Conservation (phyloP, 202 grass and related monocot genomes). For the Bolboschoenoplectus hybrid region DNA sequence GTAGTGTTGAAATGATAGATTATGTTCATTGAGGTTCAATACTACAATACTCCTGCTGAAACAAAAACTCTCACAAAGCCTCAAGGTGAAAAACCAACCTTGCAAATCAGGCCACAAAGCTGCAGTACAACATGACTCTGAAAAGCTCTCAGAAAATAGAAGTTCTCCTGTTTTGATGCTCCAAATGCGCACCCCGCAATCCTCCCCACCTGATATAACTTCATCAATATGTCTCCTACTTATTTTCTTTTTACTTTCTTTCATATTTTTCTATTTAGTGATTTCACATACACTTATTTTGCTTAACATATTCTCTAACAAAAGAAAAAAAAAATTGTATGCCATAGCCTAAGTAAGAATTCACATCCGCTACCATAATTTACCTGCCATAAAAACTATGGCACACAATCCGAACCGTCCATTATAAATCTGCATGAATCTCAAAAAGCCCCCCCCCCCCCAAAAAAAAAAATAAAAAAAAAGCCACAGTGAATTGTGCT, state of each 20-base stretch:
- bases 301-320: not conserved
- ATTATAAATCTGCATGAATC: no score
- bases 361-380: not conserved
- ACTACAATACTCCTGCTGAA: not conserved
- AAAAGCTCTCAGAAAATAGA: conserved; percentile 58
- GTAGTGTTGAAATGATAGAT: not conserved
- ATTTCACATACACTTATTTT: not conserved
- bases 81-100: conserved; percentile 14
- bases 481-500: no score
- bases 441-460: no score
- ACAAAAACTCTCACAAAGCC: conserved; percentile 21
- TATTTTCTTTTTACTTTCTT: not conserved
- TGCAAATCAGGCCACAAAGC: conserved; percentile 60
- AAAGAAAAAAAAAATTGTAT: not conserved
- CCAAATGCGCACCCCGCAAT: conserved; percentile 70
- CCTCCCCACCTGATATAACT: conserved; percentile 71
- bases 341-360: not conserved
- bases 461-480: no score
- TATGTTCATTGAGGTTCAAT: not conserved
- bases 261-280: not conserved
- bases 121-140: conserved; percentile 46
- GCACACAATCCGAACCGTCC: no score
- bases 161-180: conserved; percentile 78
- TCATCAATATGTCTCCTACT: not conserved
- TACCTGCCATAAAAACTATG: no score